Evolutionary conservation across 2,329 filamentous ascomycete species (phyloP), one percentile per base, ranked within the genome.

Genomic region (Trichophyton simii): DNA sequence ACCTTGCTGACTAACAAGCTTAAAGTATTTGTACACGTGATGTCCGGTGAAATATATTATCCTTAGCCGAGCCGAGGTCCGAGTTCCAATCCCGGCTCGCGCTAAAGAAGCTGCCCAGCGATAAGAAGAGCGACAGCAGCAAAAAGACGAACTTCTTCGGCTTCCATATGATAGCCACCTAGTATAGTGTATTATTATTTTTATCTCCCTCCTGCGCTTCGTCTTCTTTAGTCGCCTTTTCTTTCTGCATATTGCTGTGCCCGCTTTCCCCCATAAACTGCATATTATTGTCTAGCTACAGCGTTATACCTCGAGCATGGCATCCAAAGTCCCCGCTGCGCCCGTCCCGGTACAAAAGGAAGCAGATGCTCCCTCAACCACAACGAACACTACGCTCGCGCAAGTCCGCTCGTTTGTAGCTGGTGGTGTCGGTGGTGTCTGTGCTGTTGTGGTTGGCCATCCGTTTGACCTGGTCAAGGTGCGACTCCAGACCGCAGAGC

Each of bases 401-500:
- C 84, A 83, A 73, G 75, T 95, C 65, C 87, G 92, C 63, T 94
- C 92, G 48, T 83, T 99, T 59, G 86, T 82, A 7, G 92, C 92
- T 6, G 94, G 94, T 68, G 94, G 91, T 65, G 95, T 95, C 63
- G 94, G 94, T 68, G 94, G 94, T 68, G 76, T 99, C 57, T 97
- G 89, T 78, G 92, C 94, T 62, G 94, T 99, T 61, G 74, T 99
- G 48, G 91, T 97, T 63, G 88, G 94, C 62, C 94, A 99, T 75
- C 94, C 94, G 8, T 99, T 99, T 73, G 94, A 99, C 74, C 81
- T 99, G 68, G 92, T 97, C 74, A 99, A 99, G 79, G 94, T 99
- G 66, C 88, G 94, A 63, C 79, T 99, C 74, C 94, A 99, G 80
- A 99, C 94, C 1, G 91, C 94, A 41, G 91, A 97, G 77, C 87